These are phyloP conservation scores for Quercus cerris DNA, from an alignment of 306 rosid genomes.

Conservation along the genomic window DNA sequence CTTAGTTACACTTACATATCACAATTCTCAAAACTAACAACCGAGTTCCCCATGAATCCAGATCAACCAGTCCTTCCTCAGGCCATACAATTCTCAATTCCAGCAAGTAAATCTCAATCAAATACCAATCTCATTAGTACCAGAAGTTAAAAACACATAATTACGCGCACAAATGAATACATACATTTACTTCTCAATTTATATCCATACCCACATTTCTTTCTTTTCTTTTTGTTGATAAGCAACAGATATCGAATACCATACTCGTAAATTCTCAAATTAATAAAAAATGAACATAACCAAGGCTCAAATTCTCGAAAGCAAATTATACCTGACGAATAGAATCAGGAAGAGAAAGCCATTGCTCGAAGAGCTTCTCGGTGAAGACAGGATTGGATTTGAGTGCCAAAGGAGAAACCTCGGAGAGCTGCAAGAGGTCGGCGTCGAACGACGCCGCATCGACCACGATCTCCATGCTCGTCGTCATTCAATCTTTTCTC, in stretches of 20 bases:
- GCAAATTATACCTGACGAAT: conserved; percentile 69
- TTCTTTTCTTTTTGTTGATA: background rate
- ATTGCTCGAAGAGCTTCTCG: conserved; percentile 80
- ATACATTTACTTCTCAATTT: background rate
- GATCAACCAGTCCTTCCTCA: background rate
- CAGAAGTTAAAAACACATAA: background rate
- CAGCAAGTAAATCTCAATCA: background rate
- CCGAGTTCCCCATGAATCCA: background rate
- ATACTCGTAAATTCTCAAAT: too few relatives aligned
- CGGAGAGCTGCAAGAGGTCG: conserved; percentile 83
- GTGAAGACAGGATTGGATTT: conserved; percentile 70
- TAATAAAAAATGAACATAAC: too few relatives aligned
- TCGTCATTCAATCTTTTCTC: conserved; percentile 23
- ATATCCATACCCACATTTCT: background rate
- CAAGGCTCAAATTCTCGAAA: background rate
- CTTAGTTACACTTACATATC: background rate
- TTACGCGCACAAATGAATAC: background rate
- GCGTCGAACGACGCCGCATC: conserved; percentile 86
- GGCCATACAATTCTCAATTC: background rate
- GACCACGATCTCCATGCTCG: conserved; percentile 72
- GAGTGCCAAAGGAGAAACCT: conserved; percentile 74
- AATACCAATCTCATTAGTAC: background rate
- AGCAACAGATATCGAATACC: too few relatives aligned
- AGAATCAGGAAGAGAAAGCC: conserved; percentile 90
- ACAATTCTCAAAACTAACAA: background rate